Evolutionary conservation across 2,329 filamentous ascomycete genomes (phyloP), one percentile per base, ranked within the genome.

Genomic region (Nemania diffusa): DNA sequence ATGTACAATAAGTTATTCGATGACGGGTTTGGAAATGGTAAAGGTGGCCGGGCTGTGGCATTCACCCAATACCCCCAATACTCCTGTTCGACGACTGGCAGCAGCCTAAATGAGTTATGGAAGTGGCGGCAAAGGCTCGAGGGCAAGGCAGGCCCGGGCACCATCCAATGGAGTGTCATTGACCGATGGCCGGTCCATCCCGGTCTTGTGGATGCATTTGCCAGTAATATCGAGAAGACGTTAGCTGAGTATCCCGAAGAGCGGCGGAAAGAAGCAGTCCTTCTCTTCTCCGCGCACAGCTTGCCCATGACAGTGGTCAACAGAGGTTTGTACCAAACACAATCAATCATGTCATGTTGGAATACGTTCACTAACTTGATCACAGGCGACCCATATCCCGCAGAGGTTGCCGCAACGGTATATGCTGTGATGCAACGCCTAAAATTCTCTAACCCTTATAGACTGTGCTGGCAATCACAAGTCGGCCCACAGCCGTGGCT

Each of bases 11-110:
- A 88, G 74, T 81, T 99, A 70, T 82, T 99, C 26, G 89, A 89
- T 7, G 96, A 99, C 78, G 96, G 96, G 0, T 97, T 98, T 77
- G 95, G 94, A 11, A 88, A 90, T 60, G 94, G 95, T 4, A 93
- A 89, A 68, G 94, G 94, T n/a, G 95, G 95, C 2, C 88, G 96
- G 65, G 96, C 97, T 1, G 94, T 99, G 4, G 96, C 96, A 1
- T 99, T 99, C 77, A 97, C 95, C 29, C 96, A 99, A 80, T 99
- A 99, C 75, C 96, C 96, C 1, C 96, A 99, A 79, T 99, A 99
- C 81, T 97, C 93, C 22, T 99, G 97, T 82, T 97, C 94, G 22
- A 99, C 96, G 1, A 99, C 96, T 0, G 96, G 96, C 24, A 97
- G 93, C 79, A 97, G 93, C 69, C 82, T 99, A 64, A 99, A 99